Evolutionary conservation across 768 basidiomycete species (phyloP), one percentile per base, ranked within the genome.

Genomic region (Collybiopsis luxurians): DNA sequence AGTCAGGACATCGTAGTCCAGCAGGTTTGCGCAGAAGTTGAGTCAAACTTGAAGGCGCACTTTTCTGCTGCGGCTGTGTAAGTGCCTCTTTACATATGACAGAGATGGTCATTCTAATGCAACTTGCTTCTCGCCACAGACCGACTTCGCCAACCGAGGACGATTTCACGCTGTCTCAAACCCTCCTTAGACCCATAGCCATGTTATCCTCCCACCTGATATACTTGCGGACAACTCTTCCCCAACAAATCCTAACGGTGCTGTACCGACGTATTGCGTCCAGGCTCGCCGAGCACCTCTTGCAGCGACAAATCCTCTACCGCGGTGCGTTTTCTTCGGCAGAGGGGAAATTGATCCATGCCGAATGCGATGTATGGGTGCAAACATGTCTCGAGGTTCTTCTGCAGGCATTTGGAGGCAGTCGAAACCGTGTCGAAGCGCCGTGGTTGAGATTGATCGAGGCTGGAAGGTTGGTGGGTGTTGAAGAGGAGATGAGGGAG

Each of bases 1-100:
- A 85, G 92, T 3, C 92, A 97, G 66, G 90, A 91, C 51, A 89
- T 98, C 83, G 80, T 95, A 34, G 82, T 92, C 15, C 86, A 89
- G 60, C 90, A 92, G 63, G 78, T 95, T 15, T 89, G 83, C 50
- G 80, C 81, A 2, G 97, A 99, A 69, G 85, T 96, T 46, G 89
- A 95, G 69, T 72, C 72, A 11, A 81, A 82, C 24, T 73, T 97
- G 39, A 91, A 86, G 66, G 69, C 79, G 1, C 92, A 98, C 71
- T 82, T 94, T 57, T 73, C 73, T 12, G 76, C 81, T 67, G 75
- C 74, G 53, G 75, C 70, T 42, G 69, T 71, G 79, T 80, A 62
- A 62, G 75, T 73, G n/a, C n/a, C n/a, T n/a, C n/a, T n/a, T n/a
- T 19, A 6, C 15, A 24, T 36, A n/a, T 54, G 24, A n/a, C n/a